Evolutionary conservation across 768 basidiomycete genomes (phyloP).

Genomic region (Leccinum variicolor): DNA sequence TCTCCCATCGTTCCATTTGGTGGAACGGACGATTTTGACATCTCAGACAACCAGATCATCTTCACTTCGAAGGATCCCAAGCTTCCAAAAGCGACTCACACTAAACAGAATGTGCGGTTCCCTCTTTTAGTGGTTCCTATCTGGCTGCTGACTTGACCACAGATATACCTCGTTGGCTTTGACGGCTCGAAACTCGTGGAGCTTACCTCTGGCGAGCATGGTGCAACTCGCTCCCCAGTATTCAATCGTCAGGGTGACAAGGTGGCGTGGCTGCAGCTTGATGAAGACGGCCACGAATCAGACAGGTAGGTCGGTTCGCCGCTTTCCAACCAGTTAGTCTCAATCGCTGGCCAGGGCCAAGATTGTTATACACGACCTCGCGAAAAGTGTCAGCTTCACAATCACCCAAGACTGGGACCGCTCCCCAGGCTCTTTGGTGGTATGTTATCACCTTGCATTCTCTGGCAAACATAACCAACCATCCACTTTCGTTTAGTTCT

Average conservation of each 20-base stretch:
- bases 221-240: slow-evolving; percentile 72
- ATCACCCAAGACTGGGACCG: slow-evolving; percentile 86
- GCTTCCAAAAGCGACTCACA: slow-evolving; percentile 79
- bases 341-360: slow-evolving; percentile 48
- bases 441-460: slow-evolving; percentile 1
- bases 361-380: slow-evolving; percentile 76
- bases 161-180: slow-evolving; percentile 73
- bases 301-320: slow-evolving; percentile 52
- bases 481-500: slow-evolving; percentile 50
- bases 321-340: background rate
- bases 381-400: slow-evolving; percentile 61
- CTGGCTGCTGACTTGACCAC: background rate
- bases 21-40: slow-evolving; percentile 77
- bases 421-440: slow-evolving; percentile 42
- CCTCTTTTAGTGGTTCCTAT: background rate
- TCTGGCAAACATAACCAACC: background rate
- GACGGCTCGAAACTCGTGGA: slow-evolving; percentile 52
- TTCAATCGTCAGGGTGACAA: slow-evolving; percentile 66
- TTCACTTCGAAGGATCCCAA: slow-evolving; percentile 85
- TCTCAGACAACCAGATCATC: slow-evolving; percentile 64
- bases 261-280: slow-evolving; percentile 86
- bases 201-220: slow-evolving; percentile 82
- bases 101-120: slow-evolving; percentile 71
- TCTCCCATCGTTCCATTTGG: slow-evolving; percentile 85
- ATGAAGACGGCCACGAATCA: slow-evolving; percentile 85